These are phyloP conservation scores for Mikania micrantha DNA, from an alignment of 129 eudicot genomes.

Conservation along the genomic window DNA sequence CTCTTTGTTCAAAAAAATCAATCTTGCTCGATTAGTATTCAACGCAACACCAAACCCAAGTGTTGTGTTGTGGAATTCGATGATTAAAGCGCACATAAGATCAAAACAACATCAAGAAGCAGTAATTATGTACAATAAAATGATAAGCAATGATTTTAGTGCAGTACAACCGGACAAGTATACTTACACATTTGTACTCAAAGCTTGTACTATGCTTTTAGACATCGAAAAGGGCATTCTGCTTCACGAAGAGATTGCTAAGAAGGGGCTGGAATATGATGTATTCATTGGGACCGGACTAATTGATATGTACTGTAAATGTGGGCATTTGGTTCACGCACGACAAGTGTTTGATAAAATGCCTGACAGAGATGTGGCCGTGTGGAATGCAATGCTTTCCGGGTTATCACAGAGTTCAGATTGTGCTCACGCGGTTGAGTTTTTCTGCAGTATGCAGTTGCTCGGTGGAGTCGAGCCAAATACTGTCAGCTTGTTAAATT, in stretches of 20 bases:
- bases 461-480: conserved; percentile 38
- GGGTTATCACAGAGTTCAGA: conserved; percentile 48
- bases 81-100: conserved; percentile 56
- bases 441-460: conserved; percentile 39
- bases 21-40: conserved; percentile 42
- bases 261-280: conserved; percentile 41
- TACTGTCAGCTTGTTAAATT: conserved; percentile 56
- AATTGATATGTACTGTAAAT: conserved; percentile 57
- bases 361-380: conserved; percentile 51
- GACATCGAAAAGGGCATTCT: conserved; percentile 40
- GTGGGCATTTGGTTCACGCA: conserved; percentile 44
- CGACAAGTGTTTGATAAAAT: conserved; percentile 52
- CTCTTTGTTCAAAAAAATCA: conserved; percentile 36
- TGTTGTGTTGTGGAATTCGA: conserved; percentile 42
- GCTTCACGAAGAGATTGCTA: conserved; percentile 37
- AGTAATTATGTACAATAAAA: conserved; percentile 33
- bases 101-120: conserved; percentile 45
- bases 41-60: conserved; percentile 45
- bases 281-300: conserved; percentile 58
- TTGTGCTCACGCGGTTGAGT: conserved; percentile 28
- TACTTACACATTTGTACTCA: conserved; percentile 56
- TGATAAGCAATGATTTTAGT: conserved; percentile 17
- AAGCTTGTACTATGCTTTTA: conserved; percentile 55
- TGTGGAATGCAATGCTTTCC: conserved; percentile 58
- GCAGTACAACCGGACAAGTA: conserved; percentile 41